These are phyloP conservation scores for Backusella morwellensis DNA, from an alignment of 192 early-diverging fungal species.

Conservation along the genomic window DNA sequence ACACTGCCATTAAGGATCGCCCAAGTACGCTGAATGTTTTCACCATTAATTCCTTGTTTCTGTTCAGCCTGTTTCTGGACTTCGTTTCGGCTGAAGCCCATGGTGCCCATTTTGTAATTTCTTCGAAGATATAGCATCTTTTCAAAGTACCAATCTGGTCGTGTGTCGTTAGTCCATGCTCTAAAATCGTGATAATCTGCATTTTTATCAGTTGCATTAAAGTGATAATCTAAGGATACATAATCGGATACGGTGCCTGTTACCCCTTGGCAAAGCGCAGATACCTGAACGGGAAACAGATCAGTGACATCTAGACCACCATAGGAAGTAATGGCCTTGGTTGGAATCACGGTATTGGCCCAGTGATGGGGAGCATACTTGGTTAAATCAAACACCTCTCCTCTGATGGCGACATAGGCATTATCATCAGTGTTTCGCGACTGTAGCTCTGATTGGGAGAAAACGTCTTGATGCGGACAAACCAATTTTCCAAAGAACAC, in stretches of 20 bases:
- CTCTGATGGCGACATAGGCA: slow-evolving; percentile 69
- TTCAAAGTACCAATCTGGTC: slow-evolving; percentile 68
- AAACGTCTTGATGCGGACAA: slow-evolving; percentile 75
- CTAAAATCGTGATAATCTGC: slow-evolving; percentile 72
- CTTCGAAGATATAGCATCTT: slow-evolving; percentile 58
- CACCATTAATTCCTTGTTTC: slow-evolving; percentile 21
- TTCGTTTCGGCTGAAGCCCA: slow-evolving; percentile 56
- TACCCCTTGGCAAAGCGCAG: slow-evolving; percentile 49
- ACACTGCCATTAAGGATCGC: slow-evolving; percentile 70
- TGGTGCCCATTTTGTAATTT: slow-evolving; percentile 63
- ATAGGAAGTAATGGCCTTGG: slow-evolving; percentile 53
- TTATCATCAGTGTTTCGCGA: slow-evolving; percentile 38
- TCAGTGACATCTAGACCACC: slow-evolving; percentile 61
- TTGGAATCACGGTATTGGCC: slow-evolving; percentile 47
- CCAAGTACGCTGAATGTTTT: slow-evolving; percentile 42
- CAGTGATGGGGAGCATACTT: slow-evolving; percentile 57
- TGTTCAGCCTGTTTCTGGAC: slow-evolving; percentile 50
- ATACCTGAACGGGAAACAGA: slow-evolving; percentile 74
- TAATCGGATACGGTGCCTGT: slow-evolving; percentile 39
- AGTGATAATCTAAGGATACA: slow-evolving; percentile 47
- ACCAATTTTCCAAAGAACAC: slow-evolving; percentile 68
- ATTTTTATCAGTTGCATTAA: slow-evolving; percentile 45
- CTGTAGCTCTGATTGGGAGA: slow-evolving; percentile 56
- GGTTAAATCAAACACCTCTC: slow-evolving; percentile 79
- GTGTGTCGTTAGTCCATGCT: slow-evolving; percentile 55